Base-by-base conservation (phyloP, 352 stramenopile species). In the Phytopythium mirpurense region DNA sequence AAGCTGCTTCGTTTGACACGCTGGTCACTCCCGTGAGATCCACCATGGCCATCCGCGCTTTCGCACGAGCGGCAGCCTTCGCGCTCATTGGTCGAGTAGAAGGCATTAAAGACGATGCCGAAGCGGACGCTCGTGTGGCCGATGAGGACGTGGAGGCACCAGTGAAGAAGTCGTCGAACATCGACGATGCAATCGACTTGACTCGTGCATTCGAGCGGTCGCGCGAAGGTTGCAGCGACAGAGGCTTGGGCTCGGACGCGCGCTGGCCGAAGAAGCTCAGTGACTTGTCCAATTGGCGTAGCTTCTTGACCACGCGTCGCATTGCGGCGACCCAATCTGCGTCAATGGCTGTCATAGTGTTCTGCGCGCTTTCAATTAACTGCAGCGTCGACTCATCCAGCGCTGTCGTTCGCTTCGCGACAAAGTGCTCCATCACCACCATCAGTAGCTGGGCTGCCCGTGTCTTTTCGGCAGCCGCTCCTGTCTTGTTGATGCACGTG, bases 291-390 rank as follows among this genome's bases (percentile, higher is more conserved):
- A 90, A 50, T 43, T 90, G 68, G 11, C 75, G 74, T 45, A 90
- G 78, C 27, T 89, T 90, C n/a, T 68, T 70, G 0, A 72, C 71
- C 56, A 86, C 72, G 2, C 77, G 77, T 38, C 63, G 56, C 56
- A 92, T 88, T 38, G 86, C 72, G 5, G 81, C 88, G 42, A 72
- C 88, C 32, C 74, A 68, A 26, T 79, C 83, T 0, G 81, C 86
- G 26, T 84, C 69, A 47, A 92, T 84, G 24, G 49, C 65, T 29
- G 67, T 57, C 15, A 63, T 69, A 24, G 72, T 68, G 26, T 42
- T 54, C 53, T 86, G 81, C 35, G 86, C 72, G 24, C 57, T 72
- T 38, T 90, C 77, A 7, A 92, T 56, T 36, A 70, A 55, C 8
- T 21, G 42, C 19, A 92, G 54, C 2, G 59, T 77, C 14, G 37